Base-by-base conservation (phyloP, 106 monocot species). In the Dioscorea zingiberensis region DNA sequence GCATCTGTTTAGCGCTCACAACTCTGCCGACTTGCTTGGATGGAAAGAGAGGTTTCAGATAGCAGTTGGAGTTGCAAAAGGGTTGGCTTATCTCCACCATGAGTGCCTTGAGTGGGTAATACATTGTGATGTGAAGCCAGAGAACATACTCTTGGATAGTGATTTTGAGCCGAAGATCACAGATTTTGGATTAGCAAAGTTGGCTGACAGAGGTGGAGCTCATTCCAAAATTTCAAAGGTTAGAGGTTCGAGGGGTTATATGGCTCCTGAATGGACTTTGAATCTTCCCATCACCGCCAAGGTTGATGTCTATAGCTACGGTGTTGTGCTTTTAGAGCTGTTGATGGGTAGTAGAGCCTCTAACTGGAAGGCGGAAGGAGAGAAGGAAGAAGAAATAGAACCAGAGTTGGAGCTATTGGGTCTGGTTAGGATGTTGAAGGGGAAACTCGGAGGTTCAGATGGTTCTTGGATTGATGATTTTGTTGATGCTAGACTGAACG, bases 21-120 rank as follows among this genome's bases (percentile, higher is more conserved):
- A 6, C 64, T 27, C 9, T 23, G 25, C 38, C 13, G 27, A 6
- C n/a, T 14, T 29, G 27, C 28, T 13, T 15, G 47, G 58, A 59
- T 59, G 71, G 71, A 30, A 22, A 7, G 29, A 62, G 45, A 62
- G 71, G 61, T 26, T 59, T 27, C 14, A 54, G 54, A 54, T 54
- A 18, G 54, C 54, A 38, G 38, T 68, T 11, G 67, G 67, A 1
- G 68, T 68, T 10, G 75, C 75, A 23, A 75, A 61, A 48, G 75
- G 75, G 59, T 26, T 75, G 44, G 68, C 67, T 28, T 75, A 75
- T 46, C 75, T 75, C 9, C 75, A 75, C 32, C 60, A 75, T 30
- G 75, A 75, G 44, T 75, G 75, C 28, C 68, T 68, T 8, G 75
- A 75, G 30, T 75, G 75, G 75, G 48, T 75, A 7, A 67, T 75